A percentile compares a stretch with the other conserved stretches of the same genome.
These are phyloP conservation scores for Coriaria nepalensis DNA, from an alignment of 306 rosid species.

Conservation along the genomic window DNA sequence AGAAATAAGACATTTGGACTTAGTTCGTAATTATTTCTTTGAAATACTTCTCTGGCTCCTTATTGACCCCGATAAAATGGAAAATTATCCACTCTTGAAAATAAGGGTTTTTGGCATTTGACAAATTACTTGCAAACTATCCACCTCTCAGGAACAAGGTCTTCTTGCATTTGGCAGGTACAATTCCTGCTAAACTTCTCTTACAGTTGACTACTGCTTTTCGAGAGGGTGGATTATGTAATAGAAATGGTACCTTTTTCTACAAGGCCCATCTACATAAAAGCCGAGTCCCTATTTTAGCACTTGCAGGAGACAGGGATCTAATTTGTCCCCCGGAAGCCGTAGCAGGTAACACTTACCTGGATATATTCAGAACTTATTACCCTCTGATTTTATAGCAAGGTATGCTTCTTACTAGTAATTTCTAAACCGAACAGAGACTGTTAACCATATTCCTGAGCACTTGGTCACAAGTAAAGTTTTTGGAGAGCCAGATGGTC, in stretches of 20 bases:
- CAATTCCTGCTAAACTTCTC: slow-evolving; percentile 82
- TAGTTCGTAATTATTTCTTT: not conserved
- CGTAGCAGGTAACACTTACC: slow-evolving; percentile 60
- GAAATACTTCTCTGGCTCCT: not conserved
- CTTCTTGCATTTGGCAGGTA: slow-evolving; percentile 42
- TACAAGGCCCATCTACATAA: slow-evolving; percentile 74
- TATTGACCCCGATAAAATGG: not conserved
- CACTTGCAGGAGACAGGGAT: slow-evolving; percentile 87
- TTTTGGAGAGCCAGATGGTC: slow-evolving; percentile 68
- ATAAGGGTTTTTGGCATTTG: not conserved
- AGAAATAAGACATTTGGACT: too few relatives aligned
- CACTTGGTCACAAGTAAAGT: slow-evolving; percentile 65
- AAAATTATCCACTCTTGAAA: not conserved
- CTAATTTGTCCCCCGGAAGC: slow-evolving; percentile 97
- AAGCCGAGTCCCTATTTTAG: slow-evolving; percentile 60
- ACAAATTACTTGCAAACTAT: not conserved
- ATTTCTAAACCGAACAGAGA: slow-evolving; percentile 37
- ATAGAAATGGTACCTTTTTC: slow-evolving; percentile 49
- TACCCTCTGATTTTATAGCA: slow-evolving; percentile 4
- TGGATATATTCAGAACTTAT: slow-evolving; percentile 9
- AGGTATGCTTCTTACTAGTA: slow-evolving; percentile 5
- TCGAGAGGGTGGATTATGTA: slow-evolving; percentile 68
- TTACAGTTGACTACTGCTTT: slow-evolving; percentile 92
- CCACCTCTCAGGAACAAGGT: slow-evolving; percentile 12
- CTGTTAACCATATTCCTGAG: slow-evolving; percentile 63